These are phyloP conservation scores for Aspergillus avenaceus DNA, from an alignment of 495 filamentous ascomycete genomes.

Conservation along the genomic window DNA sequence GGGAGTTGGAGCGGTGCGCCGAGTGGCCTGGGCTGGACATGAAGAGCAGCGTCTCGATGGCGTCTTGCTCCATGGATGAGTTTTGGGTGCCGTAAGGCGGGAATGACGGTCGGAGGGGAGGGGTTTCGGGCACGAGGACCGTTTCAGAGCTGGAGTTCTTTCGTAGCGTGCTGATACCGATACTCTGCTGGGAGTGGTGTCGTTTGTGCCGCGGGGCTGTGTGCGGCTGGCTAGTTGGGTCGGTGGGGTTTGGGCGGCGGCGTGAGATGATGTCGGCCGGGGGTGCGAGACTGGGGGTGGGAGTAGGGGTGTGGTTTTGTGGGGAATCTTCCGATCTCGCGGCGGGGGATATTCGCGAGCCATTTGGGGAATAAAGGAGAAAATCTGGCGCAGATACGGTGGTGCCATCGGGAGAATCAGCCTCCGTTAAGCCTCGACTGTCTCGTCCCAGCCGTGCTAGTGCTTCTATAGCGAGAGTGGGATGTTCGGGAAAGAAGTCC, in stretches of 20 bases:
- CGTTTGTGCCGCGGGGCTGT: conserved; percentile 30
- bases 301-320: conserved; percentile 55
- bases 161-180: conserved; percentile 14
- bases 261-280: conserved; percentile 52
- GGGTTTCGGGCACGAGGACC: conserved; percentile 26
- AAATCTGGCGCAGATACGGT: conserved; percentile 20
- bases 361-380: conserved; percentile 1
- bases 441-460: conserved; percentile 1
- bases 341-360: conserved; percentile 8
- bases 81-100: conserved; percentile 50
- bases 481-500: conserved; percentile 57
- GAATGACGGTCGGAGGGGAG: conserved; percentile 30
- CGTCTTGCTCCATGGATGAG: conserved; percentile 74
- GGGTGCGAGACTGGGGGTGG: conserved; percentile 51
- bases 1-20: conserved; percentile 40
- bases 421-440: conserved; percentile 3
- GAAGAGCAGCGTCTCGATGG: conserved; percentile 81
- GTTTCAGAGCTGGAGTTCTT: conserved; percentile 18
- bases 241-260: conserved; percentile 41
- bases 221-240: conserved; percentile 13
- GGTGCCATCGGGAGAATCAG: conserved; percentile 15
- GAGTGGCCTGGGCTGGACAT: conserved; percentile 85
- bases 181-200: conserved; percentile 35
- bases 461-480: conserved; percentile 1
- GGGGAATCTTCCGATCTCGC: conserved; percentile 12